A percentile compares a stretch with the other conserved stretches of the same genome.
Conservation (phyloP, 116 monocot genomes). For the Phalaenopsis hybrid region DNA sequence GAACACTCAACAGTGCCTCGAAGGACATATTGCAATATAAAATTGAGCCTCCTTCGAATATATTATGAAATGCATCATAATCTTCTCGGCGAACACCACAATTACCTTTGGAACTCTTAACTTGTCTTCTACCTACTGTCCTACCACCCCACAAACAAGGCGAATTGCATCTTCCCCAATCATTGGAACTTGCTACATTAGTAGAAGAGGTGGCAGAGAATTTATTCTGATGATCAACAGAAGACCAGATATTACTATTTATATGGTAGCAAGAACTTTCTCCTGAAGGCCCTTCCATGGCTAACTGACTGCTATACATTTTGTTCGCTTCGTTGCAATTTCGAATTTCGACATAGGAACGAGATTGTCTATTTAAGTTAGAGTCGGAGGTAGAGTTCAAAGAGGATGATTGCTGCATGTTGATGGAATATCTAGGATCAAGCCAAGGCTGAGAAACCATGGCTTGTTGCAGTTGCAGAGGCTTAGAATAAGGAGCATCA, state of each 20-base stretch:
- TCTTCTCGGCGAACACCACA: slow-evolving; percentile 50
- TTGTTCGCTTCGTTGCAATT: slow-evolving; percentile 27
- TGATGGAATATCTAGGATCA: slow-evolving; percentile 30
- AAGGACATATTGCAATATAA: slow-evolving; percentile 95
- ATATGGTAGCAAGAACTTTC: slow-evolving; percentile 45
- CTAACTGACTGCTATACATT: slow-evolving; percentile 27
- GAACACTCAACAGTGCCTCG: slow-evolving; percentile 75
- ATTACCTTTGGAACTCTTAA: slow-evolving; percentile 35
- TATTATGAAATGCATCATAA: slow-evolving; percentile 66
- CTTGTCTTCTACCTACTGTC: slow-evolving; percentile 53
- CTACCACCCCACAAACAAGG: slow-evolving; percentile 71
- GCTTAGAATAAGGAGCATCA: slow-evolving; percentile 31
- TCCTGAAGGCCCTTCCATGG: slow-evolving; percentile 63
- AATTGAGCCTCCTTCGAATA: slow-evolving; percentile 95
- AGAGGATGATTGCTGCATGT: slow-evolving; percentile 16
- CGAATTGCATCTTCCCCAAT: slow-evolving; percentile 54
- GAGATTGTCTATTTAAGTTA: slow-evolving; percentile 25
- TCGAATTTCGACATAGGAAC: slow-evolving; percentile 29
- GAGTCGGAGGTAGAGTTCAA: slow-evolving; percentile 24
- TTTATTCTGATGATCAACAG: slow-evolving; percentile 35
- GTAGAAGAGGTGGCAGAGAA: slow-evolving; percentile 20
- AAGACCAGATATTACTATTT: slow-evolving; percentile 47
- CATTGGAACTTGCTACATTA: slow-evolving; percentile 29
- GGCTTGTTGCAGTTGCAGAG: slow-evolving; percentile 14
- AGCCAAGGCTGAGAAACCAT: slow-evolving; percentile 15